Percentiles rank a stretch among this genome's conserved stretches.
Evolutionary conservation across 1,139 yeast genomes (phyloP).

Genomic region (Eremothecium coryli): DNA sequence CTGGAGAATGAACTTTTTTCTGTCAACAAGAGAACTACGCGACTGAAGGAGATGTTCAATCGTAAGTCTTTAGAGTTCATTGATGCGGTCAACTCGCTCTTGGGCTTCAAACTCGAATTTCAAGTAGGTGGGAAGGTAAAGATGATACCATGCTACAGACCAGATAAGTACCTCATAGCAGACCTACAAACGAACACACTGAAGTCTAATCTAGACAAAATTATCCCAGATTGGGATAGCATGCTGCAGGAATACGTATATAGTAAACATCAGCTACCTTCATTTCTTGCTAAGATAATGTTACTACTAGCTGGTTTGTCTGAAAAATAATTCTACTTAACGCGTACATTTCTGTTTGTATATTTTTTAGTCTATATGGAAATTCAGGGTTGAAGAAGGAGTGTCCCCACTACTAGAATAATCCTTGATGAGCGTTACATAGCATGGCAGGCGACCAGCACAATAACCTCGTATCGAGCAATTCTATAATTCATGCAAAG

Average conservation of each 20-base stretch:
- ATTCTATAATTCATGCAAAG: too few species aligned
- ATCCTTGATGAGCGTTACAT: too few species aligned
- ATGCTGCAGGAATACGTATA: conserved; percentile 59
- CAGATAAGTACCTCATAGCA: conserved; percentile 28
- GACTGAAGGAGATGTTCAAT: conserved; percentile 59
- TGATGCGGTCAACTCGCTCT: conserved; percentile 54
- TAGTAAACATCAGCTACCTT: conserved; percentile 64
- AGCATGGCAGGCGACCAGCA: too few species aligned
- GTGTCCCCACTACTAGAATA: too few species aligned
- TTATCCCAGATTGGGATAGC: conserved; percentile 39
- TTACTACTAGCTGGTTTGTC: conserved; percentile 59
- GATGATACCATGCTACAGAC: conserved; percentile 48
- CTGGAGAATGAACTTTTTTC: conserved; percentile 44
- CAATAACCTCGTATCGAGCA: too few species aligned
- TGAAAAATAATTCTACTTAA: too few species aligned
- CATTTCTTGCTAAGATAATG: conserved; percentile 70
- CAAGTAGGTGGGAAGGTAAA: conserved; percentile 59
- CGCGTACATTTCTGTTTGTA: too few species aligned
- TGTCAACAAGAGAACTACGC: conserved; percentile 45
- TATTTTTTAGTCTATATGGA: too few species aligned
- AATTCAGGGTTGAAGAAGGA: too few species aligned
- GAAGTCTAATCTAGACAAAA: conserved; percentile 26
- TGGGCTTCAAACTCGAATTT: conserved; percentile 72
- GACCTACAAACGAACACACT: conserved; percentile 31
- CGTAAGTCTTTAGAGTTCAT: conserved; percentile 67